Conservation (phyloP, 768 basidiomycete genomes). For the Suillus spraguei region DNA sequence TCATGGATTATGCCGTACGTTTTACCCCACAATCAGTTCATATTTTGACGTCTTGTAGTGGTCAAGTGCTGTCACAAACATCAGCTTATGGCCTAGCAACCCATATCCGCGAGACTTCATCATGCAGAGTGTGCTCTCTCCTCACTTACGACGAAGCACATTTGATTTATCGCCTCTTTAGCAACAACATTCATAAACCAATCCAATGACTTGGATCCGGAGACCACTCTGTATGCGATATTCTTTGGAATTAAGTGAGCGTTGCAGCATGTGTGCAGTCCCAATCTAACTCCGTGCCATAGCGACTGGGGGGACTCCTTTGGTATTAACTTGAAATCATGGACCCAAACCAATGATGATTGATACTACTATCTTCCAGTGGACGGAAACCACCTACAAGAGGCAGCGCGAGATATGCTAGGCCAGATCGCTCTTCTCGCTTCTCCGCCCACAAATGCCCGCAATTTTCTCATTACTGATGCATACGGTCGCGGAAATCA, state of each 20-base stretch:
- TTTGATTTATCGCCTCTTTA: constrained; percentile 18
- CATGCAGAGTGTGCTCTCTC: constrained; percentile 39
- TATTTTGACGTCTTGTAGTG: constrained; percentile 22
- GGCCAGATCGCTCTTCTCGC: constrained; percentile 49
- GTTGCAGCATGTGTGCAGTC: background rate
- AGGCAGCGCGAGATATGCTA: constrained; percentile 46
- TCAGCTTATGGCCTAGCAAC: constrained; percentile 53
- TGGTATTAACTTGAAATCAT: constrained; percentile 27
- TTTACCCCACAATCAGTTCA: background rate
- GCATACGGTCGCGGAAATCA: constrained; percentile 50
- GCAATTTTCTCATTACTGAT: constrained; percentile 51
- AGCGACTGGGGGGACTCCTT: constrained; percentile 49
- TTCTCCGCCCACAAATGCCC: constrained; percentile 50
- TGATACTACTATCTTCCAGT: constrained; percentile 23
- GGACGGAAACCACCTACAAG: constrained; percentile 49
- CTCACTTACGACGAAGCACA: background rate
- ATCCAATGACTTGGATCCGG: constrained; percentile 43
- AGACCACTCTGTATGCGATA: constrained; percentile 50
- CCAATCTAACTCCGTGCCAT: constrained; percentile 10
- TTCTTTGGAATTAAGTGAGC: constrained; percentile 61
- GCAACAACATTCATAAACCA: constrained; percentile 48
- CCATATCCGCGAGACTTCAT: constrained; percentile 49
- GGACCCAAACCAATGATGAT: background rate
- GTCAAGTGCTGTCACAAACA: constrained; percentile 48
- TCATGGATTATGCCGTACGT: constrained; percentile 56